Conservation (phyloP, 1,284 basidiomycete genomes). For the Gymnopus androsaceus region DNA sequence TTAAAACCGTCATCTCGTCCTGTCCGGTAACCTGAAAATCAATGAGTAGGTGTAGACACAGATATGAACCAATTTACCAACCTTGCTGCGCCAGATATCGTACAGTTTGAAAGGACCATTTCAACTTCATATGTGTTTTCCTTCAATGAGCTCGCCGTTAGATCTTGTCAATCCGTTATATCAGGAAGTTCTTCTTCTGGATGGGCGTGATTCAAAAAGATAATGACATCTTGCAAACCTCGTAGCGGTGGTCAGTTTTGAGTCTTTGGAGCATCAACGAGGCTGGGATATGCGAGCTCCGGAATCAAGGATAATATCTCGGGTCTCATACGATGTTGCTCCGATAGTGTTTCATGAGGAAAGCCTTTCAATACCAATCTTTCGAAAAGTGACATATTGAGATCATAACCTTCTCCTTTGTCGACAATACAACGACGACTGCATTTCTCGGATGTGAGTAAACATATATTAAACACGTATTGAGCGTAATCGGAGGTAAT, state of each 20-base stretch:
- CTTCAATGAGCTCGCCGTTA: constrained; percentile 54
- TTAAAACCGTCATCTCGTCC: constrained; percentile 58
- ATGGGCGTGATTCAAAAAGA: constrained; percentile 60
- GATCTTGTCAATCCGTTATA: constrained; percentile 46
- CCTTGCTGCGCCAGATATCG: constrained; percentile 68
- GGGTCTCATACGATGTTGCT: constrained; percentile 71
- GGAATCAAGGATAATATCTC: constrained; percentile 65
- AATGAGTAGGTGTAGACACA: background rate
- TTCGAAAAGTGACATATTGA: constrained; percentile 68
- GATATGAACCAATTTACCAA: background rate
- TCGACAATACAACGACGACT: no score
- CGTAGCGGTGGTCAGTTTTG: constrained; percentile 48
- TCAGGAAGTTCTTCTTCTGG: constrained; percentile 51
- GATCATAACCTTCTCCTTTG: constrained; percentile 63
- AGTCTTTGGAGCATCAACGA: constrained; percentile 54
- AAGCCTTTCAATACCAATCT: constrained; percentile 62
- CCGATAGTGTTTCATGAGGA: constrained; percentile 55
- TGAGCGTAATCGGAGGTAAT: no score
- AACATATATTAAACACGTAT: no score
- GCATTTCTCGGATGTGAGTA: no score
- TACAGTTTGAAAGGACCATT: constrained; percentile 67
- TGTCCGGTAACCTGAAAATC: constrained; percentile 45
- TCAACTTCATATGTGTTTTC: constrained; percentile 57
- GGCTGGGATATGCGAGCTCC: constrained; percentile 62
- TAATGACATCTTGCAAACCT: constrained; percentile 56